A percentile compares a stretch with the other conserved stretches of the same genome.
phyloP scores from a whole-genome alignment of 1,284 basidiomycete species.

The Omphalotus olearius region DNA sequence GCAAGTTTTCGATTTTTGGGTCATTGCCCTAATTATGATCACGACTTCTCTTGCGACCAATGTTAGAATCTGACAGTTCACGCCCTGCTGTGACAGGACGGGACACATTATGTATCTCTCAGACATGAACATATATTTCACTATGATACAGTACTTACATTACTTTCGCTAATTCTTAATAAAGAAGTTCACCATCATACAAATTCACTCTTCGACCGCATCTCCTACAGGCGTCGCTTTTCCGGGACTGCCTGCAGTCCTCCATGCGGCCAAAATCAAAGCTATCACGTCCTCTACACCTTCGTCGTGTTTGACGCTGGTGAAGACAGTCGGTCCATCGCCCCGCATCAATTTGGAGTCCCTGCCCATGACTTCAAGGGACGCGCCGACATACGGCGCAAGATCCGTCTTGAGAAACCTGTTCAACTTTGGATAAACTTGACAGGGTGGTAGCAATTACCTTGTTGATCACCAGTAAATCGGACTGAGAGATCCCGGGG shows the following conservation, averaged over 20 bases:
- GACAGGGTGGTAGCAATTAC: constrained; percentile 30
- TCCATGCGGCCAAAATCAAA: constrained; percentile 86
- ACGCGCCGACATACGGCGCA: constrained; percentile 90
- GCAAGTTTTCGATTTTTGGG: too few species aligned
- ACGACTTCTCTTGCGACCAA: too few species aligned
- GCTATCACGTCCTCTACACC: constrained; percentile 84
- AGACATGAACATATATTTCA: too few species aligned
- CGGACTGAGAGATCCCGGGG: constrained; percentile 94
- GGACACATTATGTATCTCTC: too few species aligned
- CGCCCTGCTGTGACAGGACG: not conserved
- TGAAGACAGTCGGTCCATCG: constrained; percentile 90
- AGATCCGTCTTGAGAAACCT: constrained; percentile 72
- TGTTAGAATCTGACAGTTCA: too few species aligned
- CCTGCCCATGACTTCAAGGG: constrained; percentile 91
- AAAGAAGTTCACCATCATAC: not conserved
- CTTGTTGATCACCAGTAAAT: constrained; percentile 95
- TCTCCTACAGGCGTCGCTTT: constrained; percentile 45
- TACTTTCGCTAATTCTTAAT: too few species aligned
- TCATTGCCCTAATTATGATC: too few species aligned
- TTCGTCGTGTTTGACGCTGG: constrained; percentile 76
- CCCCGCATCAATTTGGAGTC: constrained; percentile 94
- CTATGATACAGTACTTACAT: not conserved
- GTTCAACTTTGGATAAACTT: not conserved
- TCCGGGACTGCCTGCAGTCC: constrained; percentile 70
- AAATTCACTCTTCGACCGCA: not conserved